Conservation (phyloP, 208 protist genomes). For the Leishmania aethiopica region DNA sequence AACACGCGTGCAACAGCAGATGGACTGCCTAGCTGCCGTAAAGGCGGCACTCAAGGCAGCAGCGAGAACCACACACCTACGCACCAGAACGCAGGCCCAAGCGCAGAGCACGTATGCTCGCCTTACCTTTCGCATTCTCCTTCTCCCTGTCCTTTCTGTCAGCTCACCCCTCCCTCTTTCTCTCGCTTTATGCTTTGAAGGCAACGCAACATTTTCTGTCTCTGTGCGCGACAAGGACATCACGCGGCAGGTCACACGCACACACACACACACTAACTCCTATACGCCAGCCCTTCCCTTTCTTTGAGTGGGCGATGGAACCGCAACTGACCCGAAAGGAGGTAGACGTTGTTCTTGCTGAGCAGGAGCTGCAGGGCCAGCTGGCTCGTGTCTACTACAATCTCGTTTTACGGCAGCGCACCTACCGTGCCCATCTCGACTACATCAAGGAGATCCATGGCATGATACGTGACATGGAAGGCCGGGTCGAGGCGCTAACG, state of each 20-base stretch:
- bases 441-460: slow-evolving; percentile 13
- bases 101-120: background rate
- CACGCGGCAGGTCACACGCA: background rate
- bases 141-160: background rate
- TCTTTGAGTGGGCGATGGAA: background rate
- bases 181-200: background rate
- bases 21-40: background rate
- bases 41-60: background rate
- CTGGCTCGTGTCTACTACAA: slow-evolving; percentile 27
- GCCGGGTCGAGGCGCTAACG: slow-evolving; percentile 13
- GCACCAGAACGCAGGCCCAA: background rate
- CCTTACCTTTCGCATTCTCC: background rate
- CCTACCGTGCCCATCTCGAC: slow-evolving; percentile 15
- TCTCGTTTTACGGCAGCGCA: slow-evolving; percentile 12
- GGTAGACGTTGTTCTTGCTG: slow-evolving; percentile 17
- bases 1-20: background rate
- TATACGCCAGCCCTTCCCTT: background rate
- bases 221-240: background rate
- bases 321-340: slow-evolving; percentile 4
- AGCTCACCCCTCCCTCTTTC: background rate
- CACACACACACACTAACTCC: background rate
- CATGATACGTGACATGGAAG: slow-evolving; percentile 18
- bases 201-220: background rate
- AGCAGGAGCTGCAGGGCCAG: slow-evolving; percentile 27
- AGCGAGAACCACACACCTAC: background rate